phyloP scores from a whole-genome alignment of 306 rosid species.

The Begonia loranthoides region DNA sequence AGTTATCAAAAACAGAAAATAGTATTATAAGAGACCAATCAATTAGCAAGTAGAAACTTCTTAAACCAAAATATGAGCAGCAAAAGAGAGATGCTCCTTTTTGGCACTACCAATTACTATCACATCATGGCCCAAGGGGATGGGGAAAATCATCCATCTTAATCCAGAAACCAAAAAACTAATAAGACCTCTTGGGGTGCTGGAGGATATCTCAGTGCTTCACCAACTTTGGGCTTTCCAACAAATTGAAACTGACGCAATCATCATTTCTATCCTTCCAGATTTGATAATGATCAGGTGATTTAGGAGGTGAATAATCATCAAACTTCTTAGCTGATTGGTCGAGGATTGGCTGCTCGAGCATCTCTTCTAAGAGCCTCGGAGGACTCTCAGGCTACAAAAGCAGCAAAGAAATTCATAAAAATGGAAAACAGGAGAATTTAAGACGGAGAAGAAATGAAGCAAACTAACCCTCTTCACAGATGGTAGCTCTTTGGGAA shows the following conservation, averaged over 20 bases:
- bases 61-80: too few species aligned
- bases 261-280: slow-evolving; percentile 19
- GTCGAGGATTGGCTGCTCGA: slow-evolving; percentile 20
- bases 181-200: too few species aligned
- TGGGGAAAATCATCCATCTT: too few species aligned
- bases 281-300: slow-evolving; percentile 13
- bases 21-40: too few species aligned
- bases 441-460: background rate
- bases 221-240: slow-evolving; percentile 25
- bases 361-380: slow-evolving; percentile 22
- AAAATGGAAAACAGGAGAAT: background rate
- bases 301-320: slow-evolving; percentile 12
- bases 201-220: too few species aligned
- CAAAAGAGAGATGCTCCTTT: too few species aligned
- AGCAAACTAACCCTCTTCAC: slow-evolving; percentile 21
- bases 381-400: slow-evolving; percentile 22
- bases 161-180: too few species aligned
- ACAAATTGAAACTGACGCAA: slow-evolving; percentile 32
- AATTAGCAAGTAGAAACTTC: too few species aligned
- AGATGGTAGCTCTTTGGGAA: slow-evolving; percentile 14
- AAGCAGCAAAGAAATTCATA: background rate
- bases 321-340: slow-evolving; percentile 8
- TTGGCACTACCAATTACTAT: too few species aligned
- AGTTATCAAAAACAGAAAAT: too few species aligned
- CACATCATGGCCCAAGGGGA: too few species aligned